Evolutionary conservation across 1,139 yeast species (phyloP), one percentile per base, ranked within the genome.

Genomic region (Kodamaea plutei): DNA sequence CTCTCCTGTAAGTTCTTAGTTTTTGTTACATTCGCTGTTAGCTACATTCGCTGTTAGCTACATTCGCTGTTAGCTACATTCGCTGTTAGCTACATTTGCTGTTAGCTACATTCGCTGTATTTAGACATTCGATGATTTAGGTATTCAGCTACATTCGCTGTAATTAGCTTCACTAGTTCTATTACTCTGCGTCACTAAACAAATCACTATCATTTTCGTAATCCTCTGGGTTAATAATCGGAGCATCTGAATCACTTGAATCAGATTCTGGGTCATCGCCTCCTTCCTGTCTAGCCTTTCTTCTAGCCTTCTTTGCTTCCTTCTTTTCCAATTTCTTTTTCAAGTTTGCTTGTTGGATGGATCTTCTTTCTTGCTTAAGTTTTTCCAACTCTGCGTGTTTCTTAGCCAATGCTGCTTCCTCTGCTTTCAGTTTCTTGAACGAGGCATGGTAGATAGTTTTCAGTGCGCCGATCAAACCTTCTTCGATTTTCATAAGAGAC

Each of bases 401-500:
- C 58, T 73, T 71, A 41, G 85, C 94, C 47, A 87, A 60, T 24
- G 62, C 69, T 42, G 66, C 64, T 23, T 73, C 62, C 54, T 89
- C 94, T 31, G 64, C 56, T 36, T 69, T 66, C 2, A 83, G 56
- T 61, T 88, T 89, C 34, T 64, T 62, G 36, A 85, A 66, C 32
- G 64, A 69, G 25, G 85, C 70, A 54, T 93, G 98, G 58, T 83
- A 85, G 39, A 93, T 58, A 11, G 93, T 85, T 61, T 87, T 88
- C 17, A 69, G 62, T 4, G 69, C 51, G 29, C 98, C 98, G 4
- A 75, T 66, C 29, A 89, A 75, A 11, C 94, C 96, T 54, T 91
- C 97, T 58, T 91, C 97, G 37, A 93, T 84, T 62, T 93, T 93
- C 35, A 83, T 65, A 39, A 91, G 66, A 30, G 77, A 65, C 59